Percentiles rank a stretch among this genome's conserved stretches.
Conservation (phyloP, 1,284 basidiomycete species). For the Trichosporon ovoides region DNA sequence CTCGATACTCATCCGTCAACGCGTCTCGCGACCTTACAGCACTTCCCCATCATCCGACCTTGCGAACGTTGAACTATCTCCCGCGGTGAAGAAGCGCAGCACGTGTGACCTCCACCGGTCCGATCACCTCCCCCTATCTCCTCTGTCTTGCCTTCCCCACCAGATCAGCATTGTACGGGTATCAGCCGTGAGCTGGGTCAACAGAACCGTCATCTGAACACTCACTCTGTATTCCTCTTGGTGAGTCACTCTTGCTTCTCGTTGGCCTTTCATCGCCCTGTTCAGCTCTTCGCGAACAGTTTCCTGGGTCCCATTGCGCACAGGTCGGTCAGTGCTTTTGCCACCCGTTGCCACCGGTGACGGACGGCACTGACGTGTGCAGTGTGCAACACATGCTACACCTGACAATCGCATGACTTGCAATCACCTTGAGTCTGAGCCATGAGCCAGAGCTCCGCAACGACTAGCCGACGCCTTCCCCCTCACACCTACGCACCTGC, state of each 20-base stretch:
- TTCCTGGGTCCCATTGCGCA: background rate
- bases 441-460: background rate
- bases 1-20: too few relatives aligned
- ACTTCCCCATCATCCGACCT: background rate
- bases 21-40: too few relatives aligned
- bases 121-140: background rate
- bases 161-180: background rate
- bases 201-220: background rate
- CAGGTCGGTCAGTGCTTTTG: background rate
- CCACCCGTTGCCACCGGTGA: background rate
- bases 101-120: background rate
- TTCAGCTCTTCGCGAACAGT: too few relatives aligned
- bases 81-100: too few relatives aligned
- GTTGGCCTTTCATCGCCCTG: background rate
- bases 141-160: conserved; percentile 1
- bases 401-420: too few relatives aligned
- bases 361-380: background rate
- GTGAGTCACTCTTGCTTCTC: background rate
- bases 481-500: background rate
- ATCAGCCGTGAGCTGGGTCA: background rate
- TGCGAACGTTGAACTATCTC: background rate
- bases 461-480: background rate
- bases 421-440: too few relatives aligned
- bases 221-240: background rate
- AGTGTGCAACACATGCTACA: background rate